Percentiles rank a stretch among this genome's conserved stretches.
phyloP scores from a whole-genome alignment of 139 green algal genomes.

The Eudorina sp. region DNA sequence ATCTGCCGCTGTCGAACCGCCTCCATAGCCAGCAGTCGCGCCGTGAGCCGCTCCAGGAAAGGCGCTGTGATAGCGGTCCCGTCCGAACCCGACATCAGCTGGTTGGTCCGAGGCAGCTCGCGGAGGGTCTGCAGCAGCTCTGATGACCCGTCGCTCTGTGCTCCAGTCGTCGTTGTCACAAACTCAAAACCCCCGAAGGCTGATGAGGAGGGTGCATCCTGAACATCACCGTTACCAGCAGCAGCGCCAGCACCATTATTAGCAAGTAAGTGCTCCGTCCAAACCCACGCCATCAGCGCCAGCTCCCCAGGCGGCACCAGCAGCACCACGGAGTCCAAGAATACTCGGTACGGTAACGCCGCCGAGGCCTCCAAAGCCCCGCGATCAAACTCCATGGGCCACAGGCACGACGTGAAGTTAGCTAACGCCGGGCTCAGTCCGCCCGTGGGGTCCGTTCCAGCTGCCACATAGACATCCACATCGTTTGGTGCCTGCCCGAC shows the following conservation, averaged over 20 bases:
- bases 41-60: background rate
- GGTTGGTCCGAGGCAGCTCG: background rate
- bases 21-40: background rate
- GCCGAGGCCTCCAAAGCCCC: too few species aligned
- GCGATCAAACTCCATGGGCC: background rate
- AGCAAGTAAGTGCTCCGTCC: background rate
- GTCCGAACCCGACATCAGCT: background rate
- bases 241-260: background rate
- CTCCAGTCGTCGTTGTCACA: too few species aligned
- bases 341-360: background rate
- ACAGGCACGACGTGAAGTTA: background rate
- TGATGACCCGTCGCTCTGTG: too few species aligned
- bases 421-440: background rate
- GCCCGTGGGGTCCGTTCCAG: background rate
- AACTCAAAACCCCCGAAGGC: too few species aligned
- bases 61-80: background rate
- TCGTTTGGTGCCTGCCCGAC: background rate
- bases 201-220: too few species aligned
- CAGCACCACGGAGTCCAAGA: conserved; percentile 11
- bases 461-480: background rate
- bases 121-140: background rate
- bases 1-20: background rate
- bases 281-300: background rate
- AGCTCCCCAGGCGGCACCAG: background rate
- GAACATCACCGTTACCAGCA: background rate